Evolutionary conservation across 495 filamentous ascomycete species (phyloP).

Genomic region (Penicillium roqueforti): DNA sequence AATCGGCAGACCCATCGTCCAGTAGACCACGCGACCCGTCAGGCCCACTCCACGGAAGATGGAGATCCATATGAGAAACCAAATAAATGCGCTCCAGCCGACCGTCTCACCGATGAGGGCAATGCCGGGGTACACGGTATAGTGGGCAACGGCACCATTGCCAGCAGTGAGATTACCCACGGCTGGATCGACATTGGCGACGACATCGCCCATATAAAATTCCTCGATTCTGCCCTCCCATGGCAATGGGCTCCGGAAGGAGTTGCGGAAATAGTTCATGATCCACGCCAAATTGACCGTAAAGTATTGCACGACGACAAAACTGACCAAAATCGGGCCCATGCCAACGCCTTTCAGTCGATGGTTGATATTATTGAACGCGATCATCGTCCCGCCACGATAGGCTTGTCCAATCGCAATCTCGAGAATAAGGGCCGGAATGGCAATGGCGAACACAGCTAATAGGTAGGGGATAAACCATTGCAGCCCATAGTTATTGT

Average conservation of each 20-base stretch:
- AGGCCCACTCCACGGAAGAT: slow-evolving; percentile 38
- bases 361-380: slow-evolving; percentile 36
- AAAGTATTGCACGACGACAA: slow-evolving; percentile 37
- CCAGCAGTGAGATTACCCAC: slow-evolving; percentile 19
- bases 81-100: slow-evolving; percentile 38
- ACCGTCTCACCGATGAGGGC: slow-evolving; percentile 33
- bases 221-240: slow-evolving; percentile 34
- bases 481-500: slow-evolving; percentile 26
- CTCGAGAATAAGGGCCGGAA: slow-evolving; percentile 44
- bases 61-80: slow-evolving; percentile 38
- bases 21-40: slow-evolving; percentile 42
- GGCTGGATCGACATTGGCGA: slow-evolving; percentile 27
- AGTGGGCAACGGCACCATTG: slow-evolving; percentile 16
- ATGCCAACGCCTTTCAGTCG: slow-evolving; percentile 37
- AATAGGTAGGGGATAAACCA: slow-evolving; percentile 35
- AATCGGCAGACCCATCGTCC: slow-evolving; percentile 43
- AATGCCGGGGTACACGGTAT: slow-evolving; percentile 20
- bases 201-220: slow-evolving; percentile 33
- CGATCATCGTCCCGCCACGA: slow-evolving; percentile 35
- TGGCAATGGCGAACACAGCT: slow-evolving; percentile 37
- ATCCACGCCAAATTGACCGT: slow-evolving; percentile 39
- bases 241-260: slow-evolving; percentile 35
- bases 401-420: slow-evolving; percentile 40
- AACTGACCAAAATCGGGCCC: slow-evolving; percentile 31
- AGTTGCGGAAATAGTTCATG: slow-evolving; percentile 41